A percentile compares a stretch with the other conserved stretches of the same genome.
Conservation (phyloP, 768 basidiomycete species). For the Rhizopogon roseolus region DNA sequence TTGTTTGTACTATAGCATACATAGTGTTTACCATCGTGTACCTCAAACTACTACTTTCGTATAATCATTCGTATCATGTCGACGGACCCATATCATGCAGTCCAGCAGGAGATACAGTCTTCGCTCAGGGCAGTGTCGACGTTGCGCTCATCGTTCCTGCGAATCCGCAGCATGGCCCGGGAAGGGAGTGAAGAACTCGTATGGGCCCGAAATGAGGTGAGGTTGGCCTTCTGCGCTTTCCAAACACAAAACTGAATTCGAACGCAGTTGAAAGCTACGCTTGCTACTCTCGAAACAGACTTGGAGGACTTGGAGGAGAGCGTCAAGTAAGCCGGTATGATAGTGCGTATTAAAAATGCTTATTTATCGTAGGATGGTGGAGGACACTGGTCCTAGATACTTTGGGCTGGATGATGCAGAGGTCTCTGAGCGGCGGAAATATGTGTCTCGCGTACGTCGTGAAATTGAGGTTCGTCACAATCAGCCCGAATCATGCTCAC, state of each 20-base stretch:
- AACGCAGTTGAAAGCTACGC: conserved; percentile 65
- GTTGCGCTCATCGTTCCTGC: conserved; percentile 68
- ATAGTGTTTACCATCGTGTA: too few species aligned
- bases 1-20: too few species aligned
- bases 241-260: not conserved
- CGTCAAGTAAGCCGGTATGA: conserved; percentile 56
- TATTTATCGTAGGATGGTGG: conserved; percentile 63
- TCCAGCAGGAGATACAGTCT: conserved; percentile 76
- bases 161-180: conserved; percentile 70
- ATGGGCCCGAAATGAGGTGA: conserved; percentile 76
- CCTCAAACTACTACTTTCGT: not conserved
- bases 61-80: conserved; percentile 40
- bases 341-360: not conserved
- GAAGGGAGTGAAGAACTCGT: conserved; percentile 76
- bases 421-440: conserved; percentile 68
- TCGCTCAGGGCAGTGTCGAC: conserved; percentile 69
- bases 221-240: conserved; percentile 9
- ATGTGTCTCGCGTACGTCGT: conserved; percentile 67
- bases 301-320: conserved; percentile 92
- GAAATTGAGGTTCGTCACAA: conserved; percentile 69
- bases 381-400: conserved; percentile 75
- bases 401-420: conserved; percentile 82
- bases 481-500: conserved; percentile 4
- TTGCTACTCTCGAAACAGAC: conserved; percentile 79
- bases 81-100: conserved; percentile 82